These are phyloP conservation scores for Amanita pseudoporphyria DNA, from an alignment of 768 basidiomycete species.

Conservation along the genomic window DNA sequence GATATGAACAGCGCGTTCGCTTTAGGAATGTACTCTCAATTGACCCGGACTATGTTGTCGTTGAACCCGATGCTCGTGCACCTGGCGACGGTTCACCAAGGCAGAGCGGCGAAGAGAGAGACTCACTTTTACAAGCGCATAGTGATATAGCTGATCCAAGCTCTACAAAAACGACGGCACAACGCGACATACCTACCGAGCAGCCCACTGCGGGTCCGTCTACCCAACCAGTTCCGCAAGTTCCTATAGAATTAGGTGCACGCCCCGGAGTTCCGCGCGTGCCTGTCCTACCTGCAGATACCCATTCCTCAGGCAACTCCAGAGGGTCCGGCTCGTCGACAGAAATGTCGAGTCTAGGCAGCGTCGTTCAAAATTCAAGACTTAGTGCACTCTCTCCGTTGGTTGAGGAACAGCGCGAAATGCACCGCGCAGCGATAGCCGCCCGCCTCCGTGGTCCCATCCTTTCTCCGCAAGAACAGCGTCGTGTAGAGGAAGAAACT, in stretches of 20 bases:
- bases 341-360: conserved; percentile 7
- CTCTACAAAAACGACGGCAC: background rate
- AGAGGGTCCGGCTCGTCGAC: conserved; percentile 5
- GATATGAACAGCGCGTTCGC: conserved; percentile 11
- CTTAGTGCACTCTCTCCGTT: conserved; percentile 25
- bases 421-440: conserved; percentile 12
- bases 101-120: conserved; percentile 59
- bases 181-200: conserved; percentile 1
- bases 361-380: conserved; percentile 31
- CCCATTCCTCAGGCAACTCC: conserved; percentile 1
- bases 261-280: conserved; percentile 27
- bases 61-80: conserved; percentile 27
- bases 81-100: conserved; percentile 62
- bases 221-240: background rate
- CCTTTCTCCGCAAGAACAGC: conserved; percentile 28
- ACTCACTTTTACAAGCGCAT: conserved; percentile 47
- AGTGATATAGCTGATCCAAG: conserved; percentile 5
- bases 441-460: conserved; percentile 23
- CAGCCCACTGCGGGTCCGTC: conserved; percentile 2
- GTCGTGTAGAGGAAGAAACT: conserved; percentile 25
- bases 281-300: conserved; percentile 21
- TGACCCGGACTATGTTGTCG: conserved; percentile 29
- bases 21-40: conserved; percentile 22
- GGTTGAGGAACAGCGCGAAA: conserved; percentile 15
- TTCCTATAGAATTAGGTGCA: conserved; percentile 9